phyloP scores from a whole-genome alignment of 257 asterid genomes.

The Knoxia roxburghii region DNA sequence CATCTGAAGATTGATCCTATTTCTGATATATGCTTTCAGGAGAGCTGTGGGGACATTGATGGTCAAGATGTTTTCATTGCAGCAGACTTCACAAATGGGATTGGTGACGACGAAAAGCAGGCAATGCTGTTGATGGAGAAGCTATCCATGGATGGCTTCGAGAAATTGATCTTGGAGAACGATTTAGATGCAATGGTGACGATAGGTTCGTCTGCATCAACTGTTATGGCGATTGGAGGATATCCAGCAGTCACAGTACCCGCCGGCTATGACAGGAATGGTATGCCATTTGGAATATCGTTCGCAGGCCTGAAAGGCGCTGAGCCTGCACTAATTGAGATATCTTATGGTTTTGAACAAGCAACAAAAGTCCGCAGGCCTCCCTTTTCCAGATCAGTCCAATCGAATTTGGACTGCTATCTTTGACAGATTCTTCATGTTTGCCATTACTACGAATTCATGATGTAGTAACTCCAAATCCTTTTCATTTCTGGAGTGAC shows the following conservation, averaged over 20 bases:
- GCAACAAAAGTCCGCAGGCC: slow-evolving; percentile 51
- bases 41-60: slow-evolving; percentile 3
- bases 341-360: slow-evolving; percentile 61
- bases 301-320: slow-evolving; percentile 64
- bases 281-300: slow-evolving; percentile 58
- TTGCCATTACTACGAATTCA: not conserved
- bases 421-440: not conserved
- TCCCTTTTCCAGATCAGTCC: slow-evolving; percentile 32
- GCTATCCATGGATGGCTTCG: slow-evolving; percentile 43
- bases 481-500: not conserved
- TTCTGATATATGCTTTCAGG: not conserved
- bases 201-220: slow-evolving; percentile 31
- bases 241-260: slow-evolving; percentile 60
- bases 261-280: slow-evolving; percentile 49
- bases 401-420: not conserved
- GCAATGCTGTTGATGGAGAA: slow-evolving; percentile 41
- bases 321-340: slow-evolving; percentile 52
- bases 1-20: not conserved
- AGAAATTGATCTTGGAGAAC: slow-evolving; percentile 48
- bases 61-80: slow-evolving; percentile 49
- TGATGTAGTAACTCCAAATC: not conserved
- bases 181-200: slow-evolving; percentile 52
- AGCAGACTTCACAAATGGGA: slow-evolving; percentile 48
- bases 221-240: slow-evolving; percentile 59
- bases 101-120: slow-evolving; percentile 34